Evolutionary conservation across 2,329 filamentous ascomycete genomes (phyloP).

Genomic region (Alternaria arbusti): DNA sequence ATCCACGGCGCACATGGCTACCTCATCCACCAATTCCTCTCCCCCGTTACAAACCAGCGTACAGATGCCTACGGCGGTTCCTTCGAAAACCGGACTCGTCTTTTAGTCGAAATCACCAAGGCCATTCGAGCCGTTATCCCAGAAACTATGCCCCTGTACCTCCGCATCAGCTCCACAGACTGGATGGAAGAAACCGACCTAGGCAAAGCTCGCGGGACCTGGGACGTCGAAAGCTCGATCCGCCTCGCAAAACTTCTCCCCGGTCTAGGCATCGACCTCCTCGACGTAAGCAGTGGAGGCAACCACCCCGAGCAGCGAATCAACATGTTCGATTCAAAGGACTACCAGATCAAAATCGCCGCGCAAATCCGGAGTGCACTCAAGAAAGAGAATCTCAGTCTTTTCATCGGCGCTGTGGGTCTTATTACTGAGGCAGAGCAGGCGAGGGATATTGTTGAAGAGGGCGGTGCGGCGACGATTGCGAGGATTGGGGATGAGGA

Average conservation of each 20-base stretch:
- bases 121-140: slow-evolving; percentile 45
- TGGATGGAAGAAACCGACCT: slow-evolving; percentile 46
- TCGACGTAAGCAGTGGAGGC: slow-evolving; percentile 55
- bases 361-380: slow-evolving; percentile 53
- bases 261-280: slow-evolving; percentile 51
- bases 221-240: slow-evolving; percentile 51
- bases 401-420: slow-evolving; percentile 61
- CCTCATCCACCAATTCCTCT: slow-evolving; percentile 51
- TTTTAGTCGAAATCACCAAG: slow-evolving; percentile 52
- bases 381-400: slow-evolving; percentile 42
- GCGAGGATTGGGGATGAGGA: slow-evolving; percentile 29
- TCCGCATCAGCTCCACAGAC: slow-evolving; percentile 47
- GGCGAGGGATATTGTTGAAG: slow-evolving; percentile 54
- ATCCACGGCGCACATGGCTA: slow-evolving; percentile 53
- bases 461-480: slow-evolving; percentile 28
- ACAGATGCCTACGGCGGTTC: slow-evolving; percentile 53
- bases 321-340: slow-evolving; percentile 48
- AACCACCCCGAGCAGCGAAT: slow-evolving; percentile 54
- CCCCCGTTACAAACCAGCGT: slow-evolving; percentile 49
- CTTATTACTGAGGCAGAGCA: slow-evolving; percentile 61
- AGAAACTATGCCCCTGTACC: slow-evolving; percentile 42
- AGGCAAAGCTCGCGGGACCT: slow-evolving; percentile 42
- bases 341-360: slow-evolving; percentile 60
- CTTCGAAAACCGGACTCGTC: slow-evolving; percentile 48
- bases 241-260: slow-evolving; percentile 51